Evolutionary conservation across 2,329 filamentous ascomycete genomes (phyloP), one percentile per base, ranked within the genome.

Genomic region (Epichloe baconii): DNA sequence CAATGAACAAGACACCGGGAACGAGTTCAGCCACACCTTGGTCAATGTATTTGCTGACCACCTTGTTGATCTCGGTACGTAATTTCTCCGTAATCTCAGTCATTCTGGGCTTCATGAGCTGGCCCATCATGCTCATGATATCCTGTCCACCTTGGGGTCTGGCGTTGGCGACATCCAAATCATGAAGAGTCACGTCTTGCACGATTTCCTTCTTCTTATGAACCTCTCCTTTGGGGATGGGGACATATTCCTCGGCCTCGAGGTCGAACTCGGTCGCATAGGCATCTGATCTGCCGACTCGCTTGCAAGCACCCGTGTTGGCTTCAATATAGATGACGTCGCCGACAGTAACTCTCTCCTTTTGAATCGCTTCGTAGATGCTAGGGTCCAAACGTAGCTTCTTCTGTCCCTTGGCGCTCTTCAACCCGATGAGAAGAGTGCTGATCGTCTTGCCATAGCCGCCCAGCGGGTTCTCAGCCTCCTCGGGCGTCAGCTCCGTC

Each of bases 201-300:
- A 98, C 93, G 60, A 98, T 95, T 71, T 98, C 93, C 76, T 98
- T 98, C 82, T 96, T 97, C 80, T 98, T 98, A 76, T 97, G 93
- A 50, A 98, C 93, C 64, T 98, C 93, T 53, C 93, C 93, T 75
- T 98, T 98, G 52, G 93, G 93, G 56, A 98, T 94, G 5, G 93
- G 93, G 57, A 98, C 93, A 68, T 98, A 98, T 71, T 98, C 93
- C 71, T 98, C 93, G 2, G 93, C 93, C 73, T 98, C 93, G 47
- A 98, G 81, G 66, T 98, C 93, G 66, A 98, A 98, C 68, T 98
- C 93, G 48, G 93, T 98, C 31, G 90, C 91, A 68, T 97, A 97
- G 31, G 93, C 93, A 67, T 98, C 93, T 44, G 88, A 95, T 63
- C 93, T 80, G 48, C 93, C 93, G 11, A 98, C 93, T 61, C 93